Base-by-base conservation (phyloP, 345 rosid genomes). In the Eucalyptus camaldulensis region DNA sequence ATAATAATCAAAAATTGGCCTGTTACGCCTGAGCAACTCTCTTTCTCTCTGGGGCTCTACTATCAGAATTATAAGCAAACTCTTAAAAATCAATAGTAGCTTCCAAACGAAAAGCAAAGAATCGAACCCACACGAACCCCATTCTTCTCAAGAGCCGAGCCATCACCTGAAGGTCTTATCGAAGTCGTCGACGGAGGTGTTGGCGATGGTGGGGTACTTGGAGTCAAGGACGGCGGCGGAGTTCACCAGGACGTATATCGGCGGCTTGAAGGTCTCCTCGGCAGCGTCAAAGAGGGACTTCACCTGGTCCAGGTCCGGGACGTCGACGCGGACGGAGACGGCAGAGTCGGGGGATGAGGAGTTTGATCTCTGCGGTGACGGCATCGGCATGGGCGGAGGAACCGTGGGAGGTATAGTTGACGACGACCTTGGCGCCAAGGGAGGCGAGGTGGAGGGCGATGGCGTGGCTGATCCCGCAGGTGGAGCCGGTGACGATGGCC, bases 401-500 rank as follows among this genome's bases (percentile, higher is more conserved):
- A 13, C 83, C 45, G 87, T 76, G 87, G 62, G 93, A 92, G 58
- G 89, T 49, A 89, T 90, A 92, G 80, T 91, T 92, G 85, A 93
- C 50, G 80, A 93, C 93, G 45, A 92, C 45, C 53, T 85, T 90
- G 4, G 93, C 91, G 43, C 93, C 93, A 21, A 93, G 89, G 3
- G 91, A 91, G 69, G 91, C 92, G 37, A 93, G 88, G 86, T 92
- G 93, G 89, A 89, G 86, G 53, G 91, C 93, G 40, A 91, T 89
- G 86, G 92, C 92, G 10, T 86, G 87, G 25, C 94, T 93, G 3
- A 91, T 92, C 76, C 93, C 94, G 5, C 91, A 88, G 25, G 94
- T 92, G 58, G 93, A 89, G 80, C 92, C 94, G 8, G 93, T 92
- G 33, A 93, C 92, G 5, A 92, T 91, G 85, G 92, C 93, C 29